Conservation (phyloP, 1,284 basidiomycete genomes). For the Porodaedalea pini region DNA sequence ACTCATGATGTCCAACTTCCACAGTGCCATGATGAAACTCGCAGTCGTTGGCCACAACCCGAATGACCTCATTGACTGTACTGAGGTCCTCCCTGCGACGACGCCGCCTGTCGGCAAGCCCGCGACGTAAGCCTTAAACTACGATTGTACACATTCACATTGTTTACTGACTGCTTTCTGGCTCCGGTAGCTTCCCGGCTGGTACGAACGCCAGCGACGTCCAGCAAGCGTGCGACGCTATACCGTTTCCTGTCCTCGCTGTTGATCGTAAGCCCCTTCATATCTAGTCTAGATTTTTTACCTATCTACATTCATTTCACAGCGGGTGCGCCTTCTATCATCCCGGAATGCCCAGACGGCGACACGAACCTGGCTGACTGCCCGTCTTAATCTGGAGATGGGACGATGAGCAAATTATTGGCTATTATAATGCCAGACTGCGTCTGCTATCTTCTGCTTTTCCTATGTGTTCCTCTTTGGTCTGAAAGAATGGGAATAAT, state of each 20-base stretch:
- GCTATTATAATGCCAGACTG: background rate
- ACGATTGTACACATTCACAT: background rate
- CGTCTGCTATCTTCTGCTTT: background rate
- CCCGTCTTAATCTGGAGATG: constrained; percentile 17
- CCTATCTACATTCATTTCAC: background rate
- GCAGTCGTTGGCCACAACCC: constrained; percentile 33
- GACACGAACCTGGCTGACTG: constrained; percentile 18
- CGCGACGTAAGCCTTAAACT: constrained; percentile 6
- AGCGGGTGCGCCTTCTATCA: constrained; percentile 16
- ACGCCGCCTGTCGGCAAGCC: constrained; percentile 16
- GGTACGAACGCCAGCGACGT: constrained; percentile 13
- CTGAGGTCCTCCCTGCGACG: constrained; percentile 31
- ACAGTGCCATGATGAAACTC: constrained; percentile 34
- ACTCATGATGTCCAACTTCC: constrained; percentile 12
- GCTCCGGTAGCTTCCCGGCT: constrained; percentile 8
- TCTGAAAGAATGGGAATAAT: too few relatives aligned
- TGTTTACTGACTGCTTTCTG: background rate
- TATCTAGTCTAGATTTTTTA: background rate
- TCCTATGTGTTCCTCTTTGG: background rate
- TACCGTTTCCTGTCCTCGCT: constrained; percentile 14
- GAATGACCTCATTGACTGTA: constrained; percentile 32
- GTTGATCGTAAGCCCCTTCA: constrained; percentile 13
- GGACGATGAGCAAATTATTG: background rate
- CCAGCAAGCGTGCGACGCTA: constrained; percentile 13
- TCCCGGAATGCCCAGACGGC: constrained; percentile 19